Evolutionary conservation across 164 flowering plant genomes (phyloP).

Genomic region (Tinospora cordifolia): DNA sequence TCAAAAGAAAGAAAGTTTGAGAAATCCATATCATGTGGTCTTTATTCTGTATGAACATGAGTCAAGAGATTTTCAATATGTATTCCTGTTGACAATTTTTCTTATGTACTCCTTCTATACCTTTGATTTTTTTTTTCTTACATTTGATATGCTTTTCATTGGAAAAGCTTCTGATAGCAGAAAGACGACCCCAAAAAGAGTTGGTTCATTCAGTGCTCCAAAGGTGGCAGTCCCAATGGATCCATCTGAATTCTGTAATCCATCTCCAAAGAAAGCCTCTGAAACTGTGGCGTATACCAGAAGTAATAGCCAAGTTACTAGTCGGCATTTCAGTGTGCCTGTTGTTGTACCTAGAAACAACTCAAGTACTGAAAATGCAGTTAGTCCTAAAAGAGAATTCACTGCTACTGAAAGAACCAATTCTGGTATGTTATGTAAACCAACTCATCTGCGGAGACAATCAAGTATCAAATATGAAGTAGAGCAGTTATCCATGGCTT

Average conservation of each 20-base stretch:
- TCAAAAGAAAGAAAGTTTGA: no score
- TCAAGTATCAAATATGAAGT: constrained; percentile 30
- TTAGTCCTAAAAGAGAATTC: constrained; percentile 40
- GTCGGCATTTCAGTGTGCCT: constrained; percentile 40
- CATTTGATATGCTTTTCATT: constrained; percentile 10
- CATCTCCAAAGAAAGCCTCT: constrained; percentile 34
- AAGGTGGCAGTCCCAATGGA: constrained; percentile 26
- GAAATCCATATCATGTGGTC: neutral
- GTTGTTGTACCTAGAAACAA: constrained; percentile 45
- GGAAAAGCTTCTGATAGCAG: constrained; percentile 45
- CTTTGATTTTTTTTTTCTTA: neutral
- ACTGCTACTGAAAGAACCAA: constrained; percentile 31
- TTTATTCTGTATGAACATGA: neutral
- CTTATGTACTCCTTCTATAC: constrained; percentile 1
- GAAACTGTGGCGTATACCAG: constrained; percentile 21
- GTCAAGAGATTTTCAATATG: neutral
- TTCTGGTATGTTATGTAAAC: constrained; percentile 34
- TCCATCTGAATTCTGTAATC: constrained; percentile 27
- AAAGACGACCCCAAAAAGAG: constrained; percentile 29
- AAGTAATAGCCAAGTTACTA: constrained; percentile 21
- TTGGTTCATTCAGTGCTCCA: constrained; percentile 28
- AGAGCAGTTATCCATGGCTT: constrained; percentile 24
- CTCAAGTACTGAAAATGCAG: constrained; percentile 33
- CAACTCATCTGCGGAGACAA: constrained; percentile 42
- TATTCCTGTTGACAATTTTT: neutral